These are phyloP conservation scores for Chlamydomonas asymmetrica DNA, from an alignment of 139 green algal genomes.

Conservation along the genomic window DNA sequence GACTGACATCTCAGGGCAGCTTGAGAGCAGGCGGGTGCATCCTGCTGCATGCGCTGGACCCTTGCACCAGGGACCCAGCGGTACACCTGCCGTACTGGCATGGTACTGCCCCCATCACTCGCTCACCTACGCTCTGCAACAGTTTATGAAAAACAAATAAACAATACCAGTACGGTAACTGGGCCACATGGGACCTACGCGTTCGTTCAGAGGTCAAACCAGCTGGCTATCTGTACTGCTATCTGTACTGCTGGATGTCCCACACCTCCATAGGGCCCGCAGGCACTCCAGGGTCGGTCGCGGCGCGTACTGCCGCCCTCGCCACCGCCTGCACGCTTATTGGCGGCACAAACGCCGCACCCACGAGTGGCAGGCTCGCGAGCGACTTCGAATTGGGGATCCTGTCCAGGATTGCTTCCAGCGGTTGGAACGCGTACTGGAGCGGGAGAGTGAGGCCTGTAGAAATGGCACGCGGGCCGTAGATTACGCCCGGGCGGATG, in stretches of 20 bases:
- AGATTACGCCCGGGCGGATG: constrained; percentile 80
- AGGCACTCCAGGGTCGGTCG: constrained; percentile 68
- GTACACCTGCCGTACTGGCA: too few relatives aligned
- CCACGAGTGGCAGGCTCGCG: constrained; percentile 66
- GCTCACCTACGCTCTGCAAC: too few relatives aligned
- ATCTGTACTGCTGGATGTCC: constrained; percentile 53
- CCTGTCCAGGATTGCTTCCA: constrained; percentile 59
- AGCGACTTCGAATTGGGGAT: constrained; percentile 59
- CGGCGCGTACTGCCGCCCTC: constrained; percentile 75
- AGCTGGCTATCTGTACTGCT: too few relatives aligned
- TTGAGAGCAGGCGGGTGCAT: too few relatives aligned
- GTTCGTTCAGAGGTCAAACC: too few relatives aligned
- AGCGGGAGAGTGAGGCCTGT: constrained; percentile 64
- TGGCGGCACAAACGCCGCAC: constrained; percentile 71
- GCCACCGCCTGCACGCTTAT: constrained; percentile 71
- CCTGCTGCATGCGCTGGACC: too few relatives aligned
- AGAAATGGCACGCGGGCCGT: constrained; percentile 69
- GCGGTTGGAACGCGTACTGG: constrained; percentile 44
- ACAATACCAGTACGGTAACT: too few relatives aligned
- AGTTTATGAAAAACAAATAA: too few relatives aligned
- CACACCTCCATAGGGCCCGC: constrained; percentile 76
- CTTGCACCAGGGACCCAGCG: too few relatives aligned
- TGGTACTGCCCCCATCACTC: too few relatives aligned
- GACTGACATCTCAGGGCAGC: too few relatives aligned
- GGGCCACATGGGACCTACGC: too few relatives aligned